Percentiles rank a stretch among this genome's conserved stretches.
Conservation (phyloP, 257 asterid genomes). For the Apocynum venetum region DNA sequence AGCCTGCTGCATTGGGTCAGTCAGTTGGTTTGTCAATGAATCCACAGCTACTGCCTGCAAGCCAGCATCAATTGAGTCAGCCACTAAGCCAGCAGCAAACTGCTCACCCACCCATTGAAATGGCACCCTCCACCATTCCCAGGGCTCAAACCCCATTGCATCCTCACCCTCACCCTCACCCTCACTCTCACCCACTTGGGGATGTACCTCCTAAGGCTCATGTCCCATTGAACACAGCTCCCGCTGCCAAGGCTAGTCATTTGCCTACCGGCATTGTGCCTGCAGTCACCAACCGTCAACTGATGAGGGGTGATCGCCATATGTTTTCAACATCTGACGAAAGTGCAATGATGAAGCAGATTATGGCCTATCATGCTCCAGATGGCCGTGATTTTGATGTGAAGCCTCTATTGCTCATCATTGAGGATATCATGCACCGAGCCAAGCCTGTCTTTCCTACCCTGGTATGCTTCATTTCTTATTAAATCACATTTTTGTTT, state of each 20-base stretch:
- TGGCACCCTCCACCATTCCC: neutral
- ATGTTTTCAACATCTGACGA: constrained; percentile 47
- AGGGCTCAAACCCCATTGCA: neutral
- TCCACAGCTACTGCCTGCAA: constrained; percentile 5
- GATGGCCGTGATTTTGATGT: constrained; percentile 55
- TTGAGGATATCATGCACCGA: constrained; percentile 59
- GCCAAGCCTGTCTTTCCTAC: constrained; percentile 30
- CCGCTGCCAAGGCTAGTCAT: neutral
- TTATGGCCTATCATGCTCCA: constrained; percentile 44
- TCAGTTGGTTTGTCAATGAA: neutral
- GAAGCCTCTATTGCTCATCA: constrained; percentile 40
- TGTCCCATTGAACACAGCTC: neutral
- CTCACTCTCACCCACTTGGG: constrained; percentile 14
- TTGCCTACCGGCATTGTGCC: constrained; percentile 8
- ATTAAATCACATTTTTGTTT: neutral
- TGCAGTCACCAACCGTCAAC: constrained; percentile 16
- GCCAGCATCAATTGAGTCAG: constrained; percentile 2
- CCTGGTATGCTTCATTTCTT: neutral
- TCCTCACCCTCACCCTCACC: constrained; percentile 7
- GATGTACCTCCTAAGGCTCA: constrained; percentile 7
- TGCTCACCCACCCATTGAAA: neutral
- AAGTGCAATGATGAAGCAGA: constrained; percentile 44
- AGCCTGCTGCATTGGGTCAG: constrained; percentile 14
- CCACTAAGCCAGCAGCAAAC: neutral
- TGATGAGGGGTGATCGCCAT: constrained; percentile 40